Evolutionary conservation across 345 rosid species (phyloP).

Genomic region (Brassica cretica): DNA sequence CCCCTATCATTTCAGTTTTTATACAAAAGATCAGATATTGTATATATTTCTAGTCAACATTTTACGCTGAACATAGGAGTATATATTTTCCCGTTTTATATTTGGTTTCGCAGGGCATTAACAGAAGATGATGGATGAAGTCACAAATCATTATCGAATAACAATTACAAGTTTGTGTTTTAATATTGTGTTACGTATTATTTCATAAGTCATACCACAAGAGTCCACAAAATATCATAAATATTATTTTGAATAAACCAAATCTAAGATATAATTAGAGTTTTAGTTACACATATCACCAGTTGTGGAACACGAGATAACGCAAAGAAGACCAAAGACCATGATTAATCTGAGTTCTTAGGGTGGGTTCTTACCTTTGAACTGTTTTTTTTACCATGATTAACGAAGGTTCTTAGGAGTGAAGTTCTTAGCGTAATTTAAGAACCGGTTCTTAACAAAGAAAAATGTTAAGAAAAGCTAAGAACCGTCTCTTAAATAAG

Average conservation of each 20-base stretch:
- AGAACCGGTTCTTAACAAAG: too few species aligned
- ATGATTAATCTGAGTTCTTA: too few species aligned
- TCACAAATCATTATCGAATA: constrained; percentile 12
- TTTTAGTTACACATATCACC: background rate
- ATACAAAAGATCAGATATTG: background rate
- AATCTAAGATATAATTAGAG: background rate
- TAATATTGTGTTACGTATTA: background rate
- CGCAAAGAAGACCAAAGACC: background rate
- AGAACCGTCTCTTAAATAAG: too few species aligned
- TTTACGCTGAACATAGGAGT: background rate
- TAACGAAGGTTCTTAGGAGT: too few species aligned
- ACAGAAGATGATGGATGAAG: constrained; percentile 25
- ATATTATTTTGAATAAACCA: background rate
- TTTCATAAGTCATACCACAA: background rate
- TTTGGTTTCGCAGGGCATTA: constrained; percentile 6
- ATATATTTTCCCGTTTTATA: background rate
- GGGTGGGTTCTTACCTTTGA: too few species aligned
- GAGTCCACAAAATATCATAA: background rate
- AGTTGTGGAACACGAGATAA: constrained; percentile 14
- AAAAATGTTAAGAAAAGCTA: too few species aligned
- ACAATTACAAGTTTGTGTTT: background rate
- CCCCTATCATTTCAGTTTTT: background rate
- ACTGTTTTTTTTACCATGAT: too few species aligned
- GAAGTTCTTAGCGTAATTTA: too few species aligned
- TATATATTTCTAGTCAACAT: background rate